phyloP scores from a whole-genome alignment of 495 filamentous ascomycete species.

The Penicillium psychrofluorescens region DNA sequence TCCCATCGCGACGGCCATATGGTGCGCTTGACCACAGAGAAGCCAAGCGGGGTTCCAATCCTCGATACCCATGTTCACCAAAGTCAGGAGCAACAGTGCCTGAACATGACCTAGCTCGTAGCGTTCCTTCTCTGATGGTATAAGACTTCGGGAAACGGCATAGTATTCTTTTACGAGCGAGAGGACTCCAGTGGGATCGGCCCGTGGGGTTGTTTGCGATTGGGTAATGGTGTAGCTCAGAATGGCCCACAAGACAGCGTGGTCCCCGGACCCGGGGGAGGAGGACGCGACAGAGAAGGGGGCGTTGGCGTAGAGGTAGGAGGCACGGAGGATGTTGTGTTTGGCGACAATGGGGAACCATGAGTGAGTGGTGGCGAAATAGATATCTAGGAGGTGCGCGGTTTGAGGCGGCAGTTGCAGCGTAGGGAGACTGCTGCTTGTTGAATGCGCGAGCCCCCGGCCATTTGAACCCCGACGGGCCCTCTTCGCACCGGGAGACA shows the following conservation, averaged over 20 bases:
- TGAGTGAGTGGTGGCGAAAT: constrained; percentile 64
- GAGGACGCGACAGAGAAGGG: constrained; percentile 32
- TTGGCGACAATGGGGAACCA: constrained; percentile 71
- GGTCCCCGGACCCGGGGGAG: constrained; percentile 43
- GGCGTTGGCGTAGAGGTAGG: constrained; percentile 44
- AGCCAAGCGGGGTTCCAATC: constrained; percentile 53
- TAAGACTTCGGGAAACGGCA: constrained; percentile 46
- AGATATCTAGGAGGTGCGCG: constrained; percentile 60
- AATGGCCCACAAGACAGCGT: constrained; percentile 59
- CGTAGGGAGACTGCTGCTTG: constrained; percentile 8
- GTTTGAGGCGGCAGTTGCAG: constrained; percentile 51
- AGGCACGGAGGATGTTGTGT: constrained; percentile 52
- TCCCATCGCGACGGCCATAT: constrained; percentile 46
- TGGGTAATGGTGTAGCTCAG: constrained; percentile 48
- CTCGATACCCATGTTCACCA: constrained; percentile 51
- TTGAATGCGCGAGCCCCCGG: neutral
- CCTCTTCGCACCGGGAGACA: constrained; percentile 24
- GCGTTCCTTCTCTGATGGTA: constrained; percentile 50
- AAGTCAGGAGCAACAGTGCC: constrained; percentile 52
- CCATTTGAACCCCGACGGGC: neutral
- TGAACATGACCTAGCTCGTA: constrained; percentile 57
- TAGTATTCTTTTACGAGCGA: constrained; percentile 43
- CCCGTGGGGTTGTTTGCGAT: constrained; percentile 21
- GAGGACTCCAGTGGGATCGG: constrained; percentile 12
- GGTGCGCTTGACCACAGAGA: constrained; percentile 53